Evolutionary conservation across 768 basidiomycete species (phyloP).

Genomic region (Auriscalpium orientale): DNA sequence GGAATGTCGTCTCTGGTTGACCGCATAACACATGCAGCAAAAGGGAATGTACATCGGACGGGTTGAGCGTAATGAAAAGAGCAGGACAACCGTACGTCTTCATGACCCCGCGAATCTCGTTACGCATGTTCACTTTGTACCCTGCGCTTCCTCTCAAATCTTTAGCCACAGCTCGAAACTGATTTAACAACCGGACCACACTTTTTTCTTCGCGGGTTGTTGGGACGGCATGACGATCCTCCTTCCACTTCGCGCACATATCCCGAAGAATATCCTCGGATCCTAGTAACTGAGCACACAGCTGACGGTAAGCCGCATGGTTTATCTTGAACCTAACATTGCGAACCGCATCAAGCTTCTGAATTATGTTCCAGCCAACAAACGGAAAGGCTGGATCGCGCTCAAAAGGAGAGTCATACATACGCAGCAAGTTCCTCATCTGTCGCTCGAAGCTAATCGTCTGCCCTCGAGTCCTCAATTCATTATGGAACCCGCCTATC

Average conservation of each 20-base stretch:
- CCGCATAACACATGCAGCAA: slow-evolving; percentile 34
- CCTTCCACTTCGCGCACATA: neutral
- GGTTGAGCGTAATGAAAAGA: slow-evolving; percentile 21
- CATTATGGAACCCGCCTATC: neutral
- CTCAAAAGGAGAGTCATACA: neutral
- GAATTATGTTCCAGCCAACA: neutral
- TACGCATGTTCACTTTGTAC: neutral
- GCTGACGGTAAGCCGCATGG: neutral
- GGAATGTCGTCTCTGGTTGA: slow-evolving; percentile 28
- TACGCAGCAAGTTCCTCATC: neutral
- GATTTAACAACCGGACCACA: neutral
- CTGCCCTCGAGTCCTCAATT: neutral
- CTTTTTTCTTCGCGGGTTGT: neutral
- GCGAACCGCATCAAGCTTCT: neutral
- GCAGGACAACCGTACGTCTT: neutral
- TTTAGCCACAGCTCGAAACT: neutral
- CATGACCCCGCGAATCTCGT: neutral
- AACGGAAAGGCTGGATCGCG: neutral
- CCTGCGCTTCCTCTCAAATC: neutral
- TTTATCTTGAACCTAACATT: neutral
- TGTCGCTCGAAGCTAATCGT: neutral
- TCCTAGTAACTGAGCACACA: neutral
- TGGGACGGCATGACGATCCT: neutral
- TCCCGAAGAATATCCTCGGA: neutral
- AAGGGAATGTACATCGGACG: slow-evolving; percentile 34